Percentiles rank a stretch among this genome's conserved stretches.
phyloP scores from a whole-genome alignment of 306 rosid species.

The Castanea mollissima region DNA sequence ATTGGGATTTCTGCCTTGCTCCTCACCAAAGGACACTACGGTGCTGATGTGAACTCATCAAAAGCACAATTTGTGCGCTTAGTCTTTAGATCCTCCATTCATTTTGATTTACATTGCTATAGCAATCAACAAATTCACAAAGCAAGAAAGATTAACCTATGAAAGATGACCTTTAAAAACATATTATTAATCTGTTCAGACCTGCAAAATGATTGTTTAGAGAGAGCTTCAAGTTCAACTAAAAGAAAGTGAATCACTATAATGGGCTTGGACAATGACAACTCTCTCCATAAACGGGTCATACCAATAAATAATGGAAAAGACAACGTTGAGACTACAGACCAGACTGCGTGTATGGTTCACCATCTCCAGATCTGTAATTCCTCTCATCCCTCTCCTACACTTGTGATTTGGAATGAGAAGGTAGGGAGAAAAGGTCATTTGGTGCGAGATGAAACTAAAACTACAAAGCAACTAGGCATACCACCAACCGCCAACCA shows the following conservation, averaged over 20 bases:
- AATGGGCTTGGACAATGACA: slow-evolving; percentile 23
- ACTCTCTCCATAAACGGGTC: slow-evolving; percentile 27
- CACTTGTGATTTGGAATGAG: slow-evolving; percentile 17
- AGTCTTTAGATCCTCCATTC: slow-evolving; percentile 20
- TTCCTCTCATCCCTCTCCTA: too few species aligned
- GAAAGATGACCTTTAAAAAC: neutral
- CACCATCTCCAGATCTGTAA: slow-evolving; percentile 1
- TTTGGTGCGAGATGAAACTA: too few species aligned
- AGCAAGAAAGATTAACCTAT: neutral
- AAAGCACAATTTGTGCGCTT: neutral
- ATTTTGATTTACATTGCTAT: neutral
- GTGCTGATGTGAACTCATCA: neutral
- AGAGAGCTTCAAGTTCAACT: slow-evolving; percentile 3
- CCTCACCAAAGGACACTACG: neutral
- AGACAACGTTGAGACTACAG: slow-evolving; percentile 20
- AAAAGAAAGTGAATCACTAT: slow-evolving; percentile 19
- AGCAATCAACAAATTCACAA: neutral
- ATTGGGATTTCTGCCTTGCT: neutral
- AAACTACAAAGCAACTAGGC: too few species aligned
- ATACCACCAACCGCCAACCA: too few species aligned
- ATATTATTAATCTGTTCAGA: neutral
- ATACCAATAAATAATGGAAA: slow-evolving; percentile 36
- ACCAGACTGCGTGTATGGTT: slow-evolving; percentile 21
- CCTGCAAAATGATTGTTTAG: neutral
- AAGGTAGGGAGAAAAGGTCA: neutral